phyloP scores from a whole-genome alignment of 148 eudicot species.

The Cornus controversa region DNA sequence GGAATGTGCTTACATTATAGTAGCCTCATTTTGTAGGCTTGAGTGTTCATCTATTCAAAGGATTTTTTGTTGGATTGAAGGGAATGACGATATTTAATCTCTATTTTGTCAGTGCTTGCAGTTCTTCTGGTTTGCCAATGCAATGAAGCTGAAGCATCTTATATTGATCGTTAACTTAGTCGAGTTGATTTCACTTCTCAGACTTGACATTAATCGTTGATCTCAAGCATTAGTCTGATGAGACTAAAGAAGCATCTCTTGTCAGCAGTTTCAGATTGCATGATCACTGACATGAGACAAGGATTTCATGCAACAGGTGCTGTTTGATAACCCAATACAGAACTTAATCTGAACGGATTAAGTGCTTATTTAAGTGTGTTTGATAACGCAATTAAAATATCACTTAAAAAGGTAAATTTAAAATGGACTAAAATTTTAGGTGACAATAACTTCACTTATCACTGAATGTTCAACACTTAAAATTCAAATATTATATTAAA shows the following conservation, averaged over 20 bases:
- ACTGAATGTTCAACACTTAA: too few relatives aligned
- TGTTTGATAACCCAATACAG: too few relatives aligned
- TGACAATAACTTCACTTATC: too few relatives aligned
- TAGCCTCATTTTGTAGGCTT: not conserved
- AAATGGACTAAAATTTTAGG: too few relatives aligned
- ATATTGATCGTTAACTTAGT: not conserved
- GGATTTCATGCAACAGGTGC: too few relatives aligned
- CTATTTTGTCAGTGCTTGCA: not conserved
- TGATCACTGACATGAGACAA: not conserved
- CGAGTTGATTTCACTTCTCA: not conserved
- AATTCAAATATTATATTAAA: too few relatives aligned
- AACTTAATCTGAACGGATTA: too few relatives aligned
- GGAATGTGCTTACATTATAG: not conserved
- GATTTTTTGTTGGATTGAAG: too few relatives aligned
- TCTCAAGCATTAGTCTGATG: constrained; percentile 1
- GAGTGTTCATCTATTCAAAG: too few relatives aligned
- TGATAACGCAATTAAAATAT: too few relatives aligned
- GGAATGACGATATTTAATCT: not conserved
- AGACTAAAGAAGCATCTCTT: not conserved
- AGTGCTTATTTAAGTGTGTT: too few relatives aligned
- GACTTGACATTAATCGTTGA: not conserved
- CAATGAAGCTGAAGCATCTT: not conserved
- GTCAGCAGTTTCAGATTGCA: not conserved
- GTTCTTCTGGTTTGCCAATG: not conserved
- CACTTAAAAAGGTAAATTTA: too few relatives aligned